Base-by-base conservation (phyloP, 1,284 basidiomycete species). In the Athelia psychrophila region DNA sequence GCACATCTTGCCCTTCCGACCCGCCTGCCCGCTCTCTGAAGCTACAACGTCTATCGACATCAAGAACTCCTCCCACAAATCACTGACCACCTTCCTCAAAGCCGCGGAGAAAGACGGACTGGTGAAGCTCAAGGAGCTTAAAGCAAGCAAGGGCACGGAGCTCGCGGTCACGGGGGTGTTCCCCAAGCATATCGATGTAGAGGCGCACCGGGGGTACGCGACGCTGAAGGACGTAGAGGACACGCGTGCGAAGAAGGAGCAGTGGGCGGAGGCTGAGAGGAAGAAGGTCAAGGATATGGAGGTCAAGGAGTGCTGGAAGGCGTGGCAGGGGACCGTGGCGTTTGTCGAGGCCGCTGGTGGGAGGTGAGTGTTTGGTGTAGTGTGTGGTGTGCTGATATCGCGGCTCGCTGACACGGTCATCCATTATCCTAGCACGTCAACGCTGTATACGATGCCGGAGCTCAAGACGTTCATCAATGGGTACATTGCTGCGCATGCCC, bases 71-170 rank as follows among this genome's bases (percentile, higher is more conserved):
- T 78, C 79, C 8, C 80, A 87, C 74, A 95, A 94, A 68, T 91
- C 91, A 38, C 77, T 95, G 18, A 80, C 84, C 2, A 76, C 83
- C 1, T 93, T 95, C 70, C 77, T 95, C 62, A 93, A 91, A 63
- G 63, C 78, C 19, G 73, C 77, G 3, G 85, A 88, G 54, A 94
- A 93, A 64, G 80, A 84, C 4, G 80, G 80, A 0, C 64, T 95
- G 16, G 58, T 95, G 25, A 81, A 81, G 18, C 73, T 88, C 23
- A 96, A 95, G 64, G 80, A 90, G 2, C 67, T 69, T 1, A 42
- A 42, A n/a, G 13, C 27, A 13, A 13, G 27, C 5, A 74, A 75
- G 15, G 85, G 87, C 55, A 79, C 83, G 0, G 91, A 88, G 42
- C 64, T 84, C 10, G 63, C 80, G n/a, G 69, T 92, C 18, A 77